A percentile compares a stretch with the other conserved stretches of the same genome.
phyloP scores from a whole-genome alignment of 805 yeast genomes.

The Metschnikowia borealis region DNA sequence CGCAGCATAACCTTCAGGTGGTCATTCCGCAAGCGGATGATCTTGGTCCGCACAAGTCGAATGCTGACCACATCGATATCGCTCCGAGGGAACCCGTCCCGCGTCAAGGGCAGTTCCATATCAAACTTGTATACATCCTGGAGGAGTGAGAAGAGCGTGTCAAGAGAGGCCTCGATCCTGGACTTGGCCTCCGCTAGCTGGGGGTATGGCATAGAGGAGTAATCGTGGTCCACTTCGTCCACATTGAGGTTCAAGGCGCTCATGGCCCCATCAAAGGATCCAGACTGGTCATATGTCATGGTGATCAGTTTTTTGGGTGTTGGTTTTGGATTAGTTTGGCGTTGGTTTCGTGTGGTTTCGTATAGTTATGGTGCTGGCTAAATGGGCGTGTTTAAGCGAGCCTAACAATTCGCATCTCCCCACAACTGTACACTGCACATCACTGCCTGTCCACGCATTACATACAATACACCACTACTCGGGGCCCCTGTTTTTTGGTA shows the following conservation, averaged over 20 bases:
- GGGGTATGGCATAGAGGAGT: conserved; percentile 7
- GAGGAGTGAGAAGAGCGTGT: conserved; percentile 40
- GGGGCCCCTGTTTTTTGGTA: too few species aligned
- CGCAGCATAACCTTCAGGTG: conserved; percentile 44
- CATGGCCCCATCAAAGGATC: conserved; percentile 15
- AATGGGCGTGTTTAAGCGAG: too few species aligned
- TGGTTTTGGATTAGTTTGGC: too few species aligned
- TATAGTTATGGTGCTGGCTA: too few species aligned
- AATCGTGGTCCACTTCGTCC: conserved; percentile 4
- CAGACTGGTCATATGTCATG: conserved; percentile 4
- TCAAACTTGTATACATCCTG: conserved; percentile 43
- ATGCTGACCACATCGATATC: conserved; percentile 77
- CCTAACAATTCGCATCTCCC: too few species aligned
- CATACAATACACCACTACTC: too few species aligned
- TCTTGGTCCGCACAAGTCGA: conserved; percentile 56
- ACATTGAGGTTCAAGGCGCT: conserved; percentile 14
- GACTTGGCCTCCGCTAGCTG: conserved; percentile 17
- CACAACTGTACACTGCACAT: too few species aligned
- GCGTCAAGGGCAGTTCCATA: conserved; percentile 62
- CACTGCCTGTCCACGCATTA: too few species aligned
- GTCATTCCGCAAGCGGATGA: conserved; percentile 71
- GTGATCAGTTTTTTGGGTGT: too few species aligned
- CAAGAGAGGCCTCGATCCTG: conserved; percentile 36
- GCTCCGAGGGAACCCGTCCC: conserved; percentile 83
- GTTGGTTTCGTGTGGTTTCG: too few species aligned